Conservation (phyloP, 345 rosid species). For the Camelina hispida region DNA sequence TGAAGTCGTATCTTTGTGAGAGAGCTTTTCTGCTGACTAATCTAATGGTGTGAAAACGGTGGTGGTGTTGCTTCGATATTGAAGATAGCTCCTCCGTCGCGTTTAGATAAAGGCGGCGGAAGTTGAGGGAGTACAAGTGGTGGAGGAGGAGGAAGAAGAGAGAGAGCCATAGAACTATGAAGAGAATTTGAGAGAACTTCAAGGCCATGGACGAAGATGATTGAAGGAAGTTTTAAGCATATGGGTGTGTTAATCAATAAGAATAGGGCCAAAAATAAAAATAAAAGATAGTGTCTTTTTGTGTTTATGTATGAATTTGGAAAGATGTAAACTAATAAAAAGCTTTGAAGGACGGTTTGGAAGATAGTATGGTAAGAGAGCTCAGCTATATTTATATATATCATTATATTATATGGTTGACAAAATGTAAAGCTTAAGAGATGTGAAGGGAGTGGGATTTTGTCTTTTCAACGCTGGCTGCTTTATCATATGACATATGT, state of each 20-base stretch:
- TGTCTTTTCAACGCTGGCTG: conserved; percentile 40
- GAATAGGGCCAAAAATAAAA: conserved; percentile 15
- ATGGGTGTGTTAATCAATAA: conserved; percentile 12
- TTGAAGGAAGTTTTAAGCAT: conserved; percentile 21
- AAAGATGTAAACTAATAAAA: background rate
- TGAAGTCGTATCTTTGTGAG: conserved; percentile 61
- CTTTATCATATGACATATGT: conserved; percentile 35
- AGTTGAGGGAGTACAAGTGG: conserved; percentile 47
- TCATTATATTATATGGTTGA: conserved; percentile 30
- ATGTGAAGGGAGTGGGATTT: conserved; percentile 40
- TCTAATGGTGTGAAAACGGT: conserved; percentile 27
- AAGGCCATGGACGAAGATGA: conserved; percentile 58
- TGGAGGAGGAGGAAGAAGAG: conserved; percentile 59
- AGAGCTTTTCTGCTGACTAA: conserved; percentile 54
- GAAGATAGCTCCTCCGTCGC: conserved; percentile 12
- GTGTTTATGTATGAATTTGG: conserved; percentile 16
- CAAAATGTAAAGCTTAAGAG: conserved; percentile 43
- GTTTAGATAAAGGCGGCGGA: conserved; percentile 38
- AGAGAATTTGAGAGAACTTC: conserved; percentile 49
- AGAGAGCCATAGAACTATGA: conserved; percentile 59
- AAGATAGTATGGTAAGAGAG: conserved; percentile 15
- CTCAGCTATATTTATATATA: conserved; percentile 22
- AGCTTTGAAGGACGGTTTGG: conserved; percentile 30
- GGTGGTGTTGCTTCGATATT: conserved; percentile 15
- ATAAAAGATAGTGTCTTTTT: background rate